Conservation (phyloP, 768 basidiomycete species). For the Calocybe indica region DNA sequence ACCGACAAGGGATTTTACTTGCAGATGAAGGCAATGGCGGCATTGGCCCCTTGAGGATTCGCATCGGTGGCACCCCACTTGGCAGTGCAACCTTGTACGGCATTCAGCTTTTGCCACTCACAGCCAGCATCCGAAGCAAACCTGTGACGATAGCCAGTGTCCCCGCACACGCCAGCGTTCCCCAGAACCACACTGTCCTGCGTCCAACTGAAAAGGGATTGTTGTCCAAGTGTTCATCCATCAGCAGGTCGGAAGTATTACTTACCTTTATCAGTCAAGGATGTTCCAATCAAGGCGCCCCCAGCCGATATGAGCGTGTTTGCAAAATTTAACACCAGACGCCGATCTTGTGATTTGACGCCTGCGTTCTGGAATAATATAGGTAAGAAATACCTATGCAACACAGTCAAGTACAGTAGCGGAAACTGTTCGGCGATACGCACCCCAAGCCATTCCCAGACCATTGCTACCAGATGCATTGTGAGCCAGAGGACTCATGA, state of each 20-base stretch:
- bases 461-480: conserved; percentile 32
- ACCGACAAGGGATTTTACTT: conserved; percentile 9
- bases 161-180: conserved; percentile 31
- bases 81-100: conserved; percentile 29
- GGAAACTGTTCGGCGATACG: not conserved
- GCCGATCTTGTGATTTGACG: conserved; percentile 30
- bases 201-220: conserved; percentile 26
- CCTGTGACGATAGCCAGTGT: conserved; percentile 37
- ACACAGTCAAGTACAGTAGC: not conserved
- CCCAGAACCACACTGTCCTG: conserved; percentile 43
- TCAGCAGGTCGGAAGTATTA: not conserved
- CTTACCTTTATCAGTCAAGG: conserved; percentile 32
- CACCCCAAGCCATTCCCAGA: conserved; percentile 50
- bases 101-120: not conserved
- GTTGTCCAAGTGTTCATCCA: no score
- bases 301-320: conserved; percentile 34
- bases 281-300: conserved; percentile 35
- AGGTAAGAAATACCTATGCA: conserved; percentile 34
- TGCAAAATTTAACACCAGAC: conserved; percentile 35
- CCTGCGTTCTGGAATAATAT: conserved; percentile 35
- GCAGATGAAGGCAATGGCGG: conserved; percentile 43
- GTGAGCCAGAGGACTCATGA: not conserved
- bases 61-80: conserved; percentile 29
- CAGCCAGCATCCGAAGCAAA: not conserved
- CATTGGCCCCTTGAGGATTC: conserved; percentile 33